Percentiles rank a stretch among this genome's conserved stretches.
Evolutionary conservation across 1,284 basidiomycete species (phyloP).

Genomic region (Hemileia vastatrix): DNA sequence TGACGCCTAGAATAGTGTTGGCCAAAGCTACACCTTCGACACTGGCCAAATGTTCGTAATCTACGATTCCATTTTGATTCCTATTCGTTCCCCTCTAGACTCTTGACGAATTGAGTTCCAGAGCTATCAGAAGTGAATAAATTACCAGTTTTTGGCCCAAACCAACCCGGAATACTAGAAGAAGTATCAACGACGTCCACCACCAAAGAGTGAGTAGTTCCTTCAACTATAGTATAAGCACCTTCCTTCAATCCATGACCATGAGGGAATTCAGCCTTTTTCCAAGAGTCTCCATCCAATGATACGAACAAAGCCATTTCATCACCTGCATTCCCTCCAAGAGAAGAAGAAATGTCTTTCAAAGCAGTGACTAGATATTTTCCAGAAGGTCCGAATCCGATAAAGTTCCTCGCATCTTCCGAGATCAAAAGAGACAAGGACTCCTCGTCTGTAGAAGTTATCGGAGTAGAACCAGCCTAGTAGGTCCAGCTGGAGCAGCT

Average conservation of each 20-base stretch:
- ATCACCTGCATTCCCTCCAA: slow-evolving; percentile 19
- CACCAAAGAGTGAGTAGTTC: slow-evolving; percentile 35
- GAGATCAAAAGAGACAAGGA: slow-evolving; percentile 34
- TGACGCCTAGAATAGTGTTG: not conserved
- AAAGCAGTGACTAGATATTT: slow-evolving; percentile 38
- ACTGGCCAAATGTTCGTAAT: slow-evolving; percentile 41
- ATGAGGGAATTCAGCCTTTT: slow-evolving; percentile 38
- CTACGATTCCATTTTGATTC: slow-evolving; percentile 34
- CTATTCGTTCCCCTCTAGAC: slow-evolving; percentile 32
- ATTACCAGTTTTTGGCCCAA: slow-evolving; percentile 30
- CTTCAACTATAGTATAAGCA: slow-evolving; percentile 40
- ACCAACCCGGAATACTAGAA: not conserved
- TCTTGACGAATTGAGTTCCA: slow-evolving; percentile 36
- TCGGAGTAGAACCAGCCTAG: slow-evolving; percentile 38
- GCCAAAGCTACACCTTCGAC: slow-evolving; percentile 41
- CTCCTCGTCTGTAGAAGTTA: slow-evolving; percentile 35
- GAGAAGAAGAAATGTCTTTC: too few species aligned
- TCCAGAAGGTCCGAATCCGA: slow-evolving; percentile 35
- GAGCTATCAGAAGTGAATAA: slow-evolving; percentile 37
- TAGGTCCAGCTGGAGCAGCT: slow-evolving; percentile 3
- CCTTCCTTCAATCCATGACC: slow-evolving; percentile 34
- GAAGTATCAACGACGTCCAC: slow-evolving; percentile 38
- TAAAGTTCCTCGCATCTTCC: slow-evolving; percentile 36
- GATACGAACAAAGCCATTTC: slow-evolving; percentile 41
- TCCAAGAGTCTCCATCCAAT: slow-evolving; percentile 34